Base-by-base conservation (phyloP, 768 basidiomycete species). In the Mycena haematopus region DNA sequence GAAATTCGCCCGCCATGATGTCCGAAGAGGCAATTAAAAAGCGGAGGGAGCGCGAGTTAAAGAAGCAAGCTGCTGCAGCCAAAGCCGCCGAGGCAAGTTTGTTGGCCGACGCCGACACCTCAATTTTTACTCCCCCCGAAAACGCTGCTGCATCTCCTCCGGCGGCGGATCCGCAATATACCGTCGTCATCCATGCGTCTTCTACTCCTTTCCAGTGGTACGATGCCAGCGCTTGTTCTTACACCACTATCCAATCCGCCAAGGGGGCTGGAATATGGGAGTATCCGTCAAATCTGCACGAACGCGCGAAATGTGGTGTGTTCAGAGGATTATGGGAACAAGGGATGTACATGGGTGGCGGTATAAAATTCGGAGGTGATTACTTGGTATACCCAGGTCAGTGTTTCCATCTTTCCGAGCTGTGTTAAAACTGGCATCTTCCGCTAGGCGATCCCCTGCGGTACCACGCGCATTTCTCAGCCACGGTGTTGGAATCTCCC, bases 401-500 rank as follows among this genome's bases (percentile, higher is more conserved):
- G 86, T 75, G 52, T 60, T 24, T 10, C 25, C 38, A 19, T 27
- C n/a, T 56, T 42, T 36, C 15, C 40, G 6, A 21, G n/a, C 14
- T 13, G 21, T 1, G 8, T 21, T 29, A 17, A 27, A 8, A 19
- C 53, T 31, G 31, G 33, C 14, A 8, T 40, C 31, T 49, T 55
- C 1, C 63, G 11, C 5, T 24, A 96, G 95, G 95, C 58, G 95
- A 99, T 73, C 95, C 96, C 10, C 77, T 99, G 54, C 85, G 97
- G 25, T 99, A 96, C 74, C 97, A 99, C 72, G 97, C 96, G 2
- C 97, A 99, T 74, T 99, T 98, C 72, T 88, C 89, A 22, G 91
- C 91, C 22, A 88, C 91, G 6, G 91, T 97, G 14, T 74, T 93
- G 31, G 83, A 90, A 14, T 86, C 90, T 8, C 85, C 85, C 2